Conservation (phyloP, 2,329 filamentous ascomycete genomes). For the Fusarium mexicanum region DNA sequence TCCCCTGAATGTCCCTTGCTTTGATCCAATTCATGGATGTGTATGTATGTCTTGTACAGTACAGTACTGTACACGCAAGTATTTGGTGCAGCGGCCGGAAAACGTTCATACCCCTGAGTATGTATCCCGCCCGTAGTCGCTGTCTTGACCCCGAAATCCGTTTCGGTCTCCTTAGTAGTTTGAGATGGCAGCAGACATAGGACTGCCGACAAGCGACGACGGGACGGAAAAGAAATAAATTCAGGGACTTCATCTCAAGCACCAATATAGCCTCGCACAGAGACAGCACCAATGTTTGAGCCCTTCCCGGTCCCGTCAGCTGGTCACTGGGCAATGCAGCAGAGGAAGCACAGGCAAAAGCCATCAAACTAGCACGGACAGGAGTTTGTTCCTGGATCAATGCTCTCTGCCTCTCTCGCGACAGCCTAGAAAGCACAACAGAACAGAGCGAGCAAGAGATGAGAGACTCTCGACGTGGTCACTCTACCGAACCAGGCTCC, state of each 20-base stretch:
- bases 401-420: slow-evolving; percentile 10
- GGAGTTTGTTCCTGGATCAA: slow-evolving; percentile 26
- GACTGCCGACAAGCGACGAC: slow-evolving; percentile 6
- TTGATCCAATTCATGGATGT: slow-evolving; percentile 11
- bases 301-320: slow-evolving; percentile 14
- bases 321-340: slow-evolving; percentile 26
- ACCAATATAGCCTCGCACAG: slow-evolving; percentile 17
- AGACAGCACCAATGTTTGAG: slow-evolving; percentile 35
- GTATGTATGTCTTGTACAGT: slow-evolving; percentile 10
- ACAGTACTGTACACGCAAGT: slow-evolving; percentile 17
- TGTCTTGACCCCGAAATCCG: slow-evolving; percentile 29
- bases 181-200: slow-evolving; percentile 22
- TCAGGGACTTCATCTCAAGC: slow-evolving; percentile 27
- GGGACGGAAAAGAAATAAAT: slow-evolving; percentile 31
- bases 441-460: slow-evolving; percentile 4
- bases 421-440: slow-evolving; percentile 3
- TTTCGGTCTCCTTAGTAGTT: slow-evolving; percentile 4
- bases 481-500: slow-evolving; percentile 32
- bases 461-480: slow-evolving; percentile 25
- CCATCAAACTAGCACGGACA: slow-evolving; percentile 25
- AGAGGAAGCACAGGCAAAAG: slow-evolving; percentile 25
- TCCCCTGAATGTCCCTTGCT: slow-evolving; percentile 35
- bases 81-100: slow-evolving; percentile 24
- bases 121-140: neutral
- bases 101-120: slow-evolving; percentile 21